Evolutionary conservation across 495 filamentous ascomycete species (phyloP), one percentile per base, ranked within the genome.

Genomic region (Xylaria castorea): DNA sequence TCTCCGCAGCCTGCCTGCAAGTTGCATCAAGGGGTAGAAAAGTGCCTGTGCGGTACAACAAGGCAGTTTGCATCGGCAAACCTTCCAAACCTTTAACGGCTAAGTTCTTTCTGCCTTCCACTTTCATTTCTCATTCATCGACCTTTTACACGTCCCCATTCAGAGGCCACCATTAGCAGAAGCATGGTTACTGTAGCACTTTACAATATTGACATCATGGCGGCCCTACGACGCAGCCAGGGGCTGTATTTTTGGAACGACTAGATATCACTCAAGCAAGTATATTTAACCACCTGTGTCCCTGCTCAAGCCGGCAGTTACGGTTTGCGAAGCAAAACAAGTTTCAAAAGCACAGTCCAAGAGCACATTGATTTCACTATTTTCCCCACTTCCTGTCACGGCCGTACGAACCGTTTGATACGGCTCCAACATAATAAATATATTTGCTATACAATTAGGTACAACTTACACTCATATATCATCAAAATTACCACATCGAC

Each of bases 1-100:
- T 60, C 58, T 38, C 58, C 58, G 3, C 7, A 61, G 58, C 34
- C 58, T 61, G 34, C 58, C 22, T 38, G 20, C 34, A 38, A 61
- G 32, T 38, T 60, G 55, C 55, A 60, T 36, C 55, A 60, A 60
- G 27, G 16, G 55, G 34, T 27, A 5, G 9, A 36, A 60, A 30
- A 60, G 30, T 20, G 55, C 27, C 14, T 20, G 16, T 16, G 1
- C 27, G 3, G 36, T n/a, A 60, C 55, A 60, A 16, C 30, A n/a
- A 36, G 14, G 25, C 34, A 27, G 40, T 65, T 44, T 46, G 62
- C 18, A 4, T 32, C 30, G 18, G 16, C 62, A 65, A 48, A 32
- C 61, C n/a, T 44, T 9, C 61, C 14, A 38, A 5, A 44, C 14
- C 36, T 62, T 22, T 7, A 42, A 62, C 42, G 36, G 18, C n/a